phyloP scores from a whole-genome alignment of 495 filamentous ascomycete genomes.

The Penicillium egyptiacum region DNA sequence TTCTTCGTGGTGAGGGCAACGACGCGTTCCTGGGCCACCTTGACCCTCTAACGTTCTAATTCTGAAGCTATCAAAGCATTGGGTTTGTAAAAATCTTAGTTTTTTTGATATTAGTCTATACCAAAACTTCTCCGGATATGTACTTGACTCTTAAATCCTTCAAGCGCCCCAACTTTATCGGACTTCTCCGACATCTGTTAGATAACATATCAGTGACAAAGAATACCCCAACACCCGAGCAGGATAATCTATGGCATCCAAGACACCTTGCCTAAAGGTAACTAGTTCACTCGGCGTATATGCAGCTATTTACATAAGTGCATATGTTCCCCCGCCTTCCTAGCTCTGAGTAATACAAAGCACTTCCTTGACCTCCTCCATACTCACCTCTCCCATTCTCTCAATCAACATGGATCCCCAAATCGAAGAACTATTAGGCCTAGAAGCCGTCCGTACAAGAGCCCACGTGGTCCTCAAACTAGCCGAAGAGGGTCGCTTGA shows the following conservation, averaged over 20 bases:
- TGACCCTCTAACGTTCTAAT: slow-evolving; percentile 49
- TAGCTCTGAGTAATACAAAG: neutral
- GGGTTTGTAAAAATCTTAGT: slow-evolving; percentile 10
- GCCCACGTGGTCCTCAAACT: slow-evolving; percentile 33
- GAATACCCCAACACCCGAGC: neutral
- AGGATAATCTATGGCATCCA: neutral
- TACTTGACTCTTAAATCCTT: neutral
- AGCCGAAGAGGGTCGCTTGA: slow-evolving; percentile 33
- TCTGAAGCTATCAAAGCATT: neutral
- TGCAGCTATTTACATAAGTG: slow-evolving; percentile 12
- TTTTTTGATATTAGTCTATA: slow-evolving; percentile 14
- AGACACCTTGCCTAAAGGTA: neutral
- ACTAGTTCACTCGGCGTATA: no score
- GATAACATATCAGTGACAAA: slow-evolving; percentile 8
- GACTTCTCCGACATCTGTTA: neutral
- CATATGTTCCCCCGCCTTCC: slow-evolving; percentile 4
- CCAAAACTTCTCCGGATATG: slow-evolving; percentile 2
- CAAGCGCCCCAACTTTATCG: neutral
- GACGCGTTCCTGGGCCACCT: slow-evolving; percentile 64
- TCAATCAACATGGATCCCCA: slow-evolving; percentile 10
- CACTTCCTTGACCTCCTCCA: neutral
- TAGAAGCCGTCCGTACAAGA: slow-evolving; percentile 39
- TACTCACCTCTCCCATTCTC: neutral
- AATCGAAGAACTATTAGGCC: slow-evolving; percentile 36
- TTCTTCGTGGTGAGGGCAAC: slow-evolving; percentile 63